Base-by-base conservation (phyloP, 2,329 filamentous ascomycete species). In the Lachnellula arida region DNA sequence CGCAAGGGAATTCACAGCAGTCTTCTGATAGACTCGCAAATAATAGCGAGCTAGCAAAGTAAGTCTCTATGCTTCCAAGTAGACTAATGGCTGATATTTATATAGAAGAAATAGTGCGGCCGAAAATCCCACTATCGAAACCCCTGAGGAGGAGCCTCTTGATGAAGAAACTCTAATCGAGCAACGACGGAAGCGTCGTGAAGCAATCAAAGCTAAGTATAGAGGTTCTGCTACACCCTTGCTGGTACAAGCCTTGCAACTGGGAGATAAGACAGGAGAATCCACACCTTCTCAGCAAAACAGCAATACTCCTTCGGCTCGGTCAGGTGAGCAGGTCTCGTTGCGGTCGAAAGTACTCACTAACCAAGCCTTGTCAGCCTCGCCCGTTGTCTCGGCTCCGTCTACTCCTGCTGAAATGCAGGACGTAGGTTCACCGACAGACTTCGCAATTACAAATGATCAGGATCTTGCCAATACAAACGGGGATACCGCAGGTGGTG, bases 91-190 rank as follows among this genome's bases (percentile, higher is more conserved):
- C 63, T 65, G 58, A 67, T 49, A 25, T 47, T 54, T 57, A 17
- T 12, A 43, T 28, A 65, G 60, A 47, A 53, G 37, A 28, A 51
- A 40, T 25, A 50, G 47, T 66, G 53, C 60, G 69, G 62, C 68
- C 70, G 60, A 62, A 63, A 58, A 60, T 54, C 64, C 74, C 68
- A 61, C 69, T 61, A 71, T 74, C 56, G 76, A 81, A 54, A 53
- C 57, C 46, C 59, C 76, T 73, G 79, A 81, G 61, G 75, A 80
- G 54, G 78, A 84, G 64, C 78, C 81, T n/a, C 70, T 91, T 63
- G 88, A 95, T 70, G 89, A 95, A 75, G 88, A 88, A 60, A 86
- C 88, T 63, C 80, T 93, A 67, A 88, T 96, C 66, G 89, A 95
- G 71, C 86, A 91, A 66, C 88, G 92, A 54, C 87, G 91, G 28